Percentiles rank a stretch among this genome's conserved stretches.
These are phyloP conservation scores for Trichoderma sp. DNA, from an alignment of 2,329 filamentous ascomycete species.

Conservation along the genomic window DNA sequence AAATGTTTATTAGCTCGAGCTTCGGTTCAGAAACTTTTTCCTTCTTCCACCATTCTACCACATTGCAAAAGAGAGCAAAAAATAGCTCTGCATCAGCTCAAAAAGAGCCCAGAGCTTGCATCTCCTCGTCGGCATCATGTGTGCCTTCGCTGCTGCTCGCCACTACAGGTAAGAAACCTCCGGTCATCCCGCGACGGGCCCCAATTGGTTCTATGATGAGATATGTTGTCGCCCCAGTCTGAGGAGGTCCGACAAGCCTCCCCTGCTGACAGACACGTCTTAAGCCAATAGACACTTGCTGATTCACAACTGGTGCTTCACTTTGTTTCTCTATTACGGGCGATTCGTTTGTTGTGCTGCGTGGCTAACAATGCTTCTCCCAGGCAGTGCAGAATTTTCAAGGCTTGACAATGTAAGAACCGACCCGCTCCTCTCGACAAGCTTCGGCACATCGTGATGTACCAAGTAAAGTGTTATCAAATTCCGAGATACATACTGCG, in stretches of 20 bases:
- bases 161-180: neutral
- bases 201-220: constrained; percentile 40
- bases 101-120: neutral
- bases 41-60: neutral
- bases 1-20: constrained; percentile 15
- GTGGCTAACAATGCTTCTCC: constrained; percentile 27
- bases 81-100: neutral
- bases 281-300: constrained; percentile 57
- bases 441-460: constrained; percentile 39
- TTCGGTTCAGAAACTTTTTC: neutral
- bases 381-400: neutral
- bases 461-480: constrained; percentile 44
- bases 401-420: constrained; percentile 14
- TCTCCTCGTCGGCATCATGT: neutral
- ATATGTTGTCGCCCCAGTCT: constrained; percentile 53
- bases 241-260: constrained; percentile 51
- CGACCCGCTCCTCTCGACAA: neutral
- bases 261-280: constrained; percentile 54
- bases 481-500: constrained; percentile 46
- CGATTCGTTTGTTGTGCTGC: neutral
- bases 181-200: neutral
- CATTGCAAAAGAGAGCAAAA: neutral
- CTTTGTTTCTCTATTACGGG: constrained; percentile 2
- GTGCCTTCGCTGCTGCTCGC: neutral
- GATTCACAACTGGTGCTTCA: constrained; percentile 35